Evolutionary conservation across 192 early-diverging fungal species (phyloP).

Genomic region (Linnemannia exigua): DNA sequence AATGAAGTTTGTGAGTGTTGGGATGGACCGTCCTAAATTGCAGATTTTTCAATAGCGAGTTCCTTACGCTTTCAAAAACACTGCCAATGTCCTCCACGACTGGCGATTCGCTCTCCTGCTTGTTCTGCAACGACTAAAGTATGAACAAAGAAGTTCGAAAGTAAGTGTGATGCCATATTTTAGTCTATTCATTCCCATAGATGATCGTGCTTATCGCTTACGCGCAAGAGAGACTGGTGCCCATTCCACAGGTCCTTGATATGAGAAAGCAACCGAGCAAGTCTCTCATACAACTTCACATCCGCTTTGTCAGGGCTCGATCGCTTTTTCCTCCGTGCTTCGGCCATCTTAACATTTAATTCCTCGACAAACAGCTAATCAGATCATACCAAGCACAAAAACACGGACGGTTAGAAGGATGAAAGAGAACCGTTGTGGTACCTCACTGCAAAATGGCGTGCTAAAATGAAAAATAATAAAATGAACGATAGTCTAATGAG

Average conservation of each 20-base stretch:
- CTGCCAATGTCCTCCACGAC: constrained; percentile 43
- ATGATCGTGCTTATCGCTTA: constrained; percentile 1
- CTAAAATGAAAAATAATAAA: not conserved
- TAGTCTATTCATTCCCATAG: too few relatives aligned
- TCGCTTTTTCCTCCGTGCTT: constrained; percentile 41
- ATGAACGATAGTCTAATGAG: not conserved
- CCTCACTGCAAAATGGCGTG: not conserved
- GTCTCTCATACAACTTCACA: constrained; percentile 39
- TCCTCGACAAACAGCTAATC: constrained; percentile 47
- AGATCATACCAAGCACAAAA: not conserved
- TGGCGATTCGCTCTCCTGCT: constrained; percentile 29
- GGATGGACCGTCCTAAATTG: too few relatives aligned
- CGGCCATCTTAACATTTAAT: constrained; percentile 53
- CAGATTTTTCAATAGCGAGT: too few relatives aligned
- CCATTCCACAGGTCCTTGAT: constrained; percentile 56
- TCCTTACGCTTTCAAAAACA: constrained; percentile 46
- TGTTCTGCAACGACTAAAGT: constrained; percentile 36
- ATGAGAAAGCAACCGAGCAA: constrained; percentile 41
- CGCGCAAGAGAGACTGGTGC: constrained; percentile 40
- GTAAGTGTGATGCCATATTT: too few relatives aligned
- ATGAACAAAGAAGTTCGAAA: not conserved
- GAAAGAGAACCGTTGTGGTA: not conserved
- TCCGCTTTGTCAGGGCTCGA: constrained; percentile 44
- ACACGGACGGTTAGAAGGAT: not conserved
- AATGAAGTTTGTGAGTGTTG: constrained; percentile 1